Base-by-base conservation (phyloP, 148 eudicot species). In the Hydrangea macrophylla region DNA sequence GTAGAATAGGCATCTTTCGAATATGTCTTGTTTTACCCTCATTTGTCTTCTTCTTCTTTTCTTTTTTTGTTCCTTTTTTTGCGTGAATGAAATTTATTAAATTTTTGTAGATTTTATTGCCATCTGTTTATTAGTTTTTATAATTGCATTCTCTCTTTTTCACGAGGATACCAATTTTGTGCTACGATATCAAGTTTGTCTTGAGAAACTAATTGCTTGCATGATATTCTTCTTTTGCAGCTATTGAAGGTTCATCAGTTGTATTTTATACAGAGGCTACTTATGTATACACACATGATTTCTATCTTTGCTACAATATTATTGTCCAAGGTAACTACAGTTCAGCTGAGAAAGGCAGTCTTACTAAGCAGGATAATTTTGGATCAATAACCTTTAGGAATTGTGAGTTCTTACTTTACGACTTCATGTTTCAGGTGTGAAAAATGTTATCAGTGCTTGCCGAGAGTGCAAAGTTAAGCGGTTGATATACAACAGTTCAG, bases 381-480 rank as follows among this genome's bases (percentile, higher is more conserved):
- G 31, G 27, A n/a, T 20, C 44, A 58, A 48, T 33, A 62, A 36
- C 58, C 22, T n/a, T 69, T 28, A 25, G 5, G n/a, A n/a, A n/a
- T n/a, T 35, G 26, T 39, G 55, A 17, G 58, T n/a, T 39, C n/a
- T n/a, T n/a, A n/a, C n/a, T n/a, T 56, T 60, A 67, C 20, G 22
- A n/a, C n/a, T n/a, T 27, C 27, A 20, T 42, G 64, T 51, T 73
- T 62, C 74, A 94, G 98, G 98, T 70, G 83, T 82, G 33, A 94
- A 87, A 78, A 88, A 94, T 78, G 84, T 90, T 36, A 71, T 94
- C 48, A 78, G 72, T 81, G 97, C 91, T 72, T 94, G 98, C 76
- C 83, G 77, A 69, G 89, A 94, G 59, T 85, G 91, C 76, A 85
- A 82, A 80, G 96, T 88, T 18, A 83, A 85, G 72, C 77, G 68